These are phyloP conservation scores for Phytopythium chamaehyphon DNA, from an alignment of 352 stramenopile species.

Conservation along the genomic window DNA sequence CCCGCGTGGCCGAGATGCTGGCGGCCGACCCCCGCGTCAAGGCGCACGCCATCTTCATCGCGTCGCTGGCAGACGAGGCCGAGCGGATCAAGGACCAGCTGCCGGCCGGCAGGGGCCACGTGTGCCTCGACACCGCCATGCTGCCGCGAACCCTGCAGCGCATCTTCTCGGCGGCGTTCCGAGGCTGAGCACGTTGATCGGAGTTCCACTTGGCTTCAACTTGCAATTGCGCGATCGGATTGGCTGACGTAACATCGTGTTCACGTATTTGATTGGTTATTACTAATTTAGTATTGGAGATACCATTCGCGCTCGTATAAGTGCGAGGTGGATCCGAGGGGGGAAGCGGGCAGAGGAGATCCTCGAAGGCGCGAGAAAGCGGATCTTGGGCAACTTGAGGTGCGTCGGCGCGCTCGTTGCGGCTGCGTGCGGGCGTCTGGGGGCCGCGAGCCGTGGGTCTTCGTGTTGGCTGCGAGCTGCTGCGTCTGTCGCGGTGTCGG, in stretches of 20 bases:
- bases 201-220: not conserved
- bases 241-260: constrained; percentile 4
- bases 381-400: not conserved
- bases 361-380: not conserved
- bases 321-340: not conserved
- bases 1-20: constrained; percentile 49
- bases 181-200: not conserved
- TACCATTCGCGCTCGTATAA: no score
- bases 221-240: not conserved
- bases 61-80: constrained; percentile 81
- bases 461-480: no score
- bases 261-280: no score
- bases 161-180: constrained; percentile 73
- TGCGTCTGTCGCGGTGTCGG: no score
- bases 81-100: constrained; percentile 57
- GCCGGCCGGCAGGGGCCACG: constrained; percentile 63
- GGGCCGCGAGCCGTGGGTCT: no score
- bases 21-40: constrained; percentile 50
- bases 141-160: constrained; percentile 80
- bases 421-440: not conserved
- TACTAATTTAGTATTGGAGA: no score
- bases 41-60: constrained; percentile 82
- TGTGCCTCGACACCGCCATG: constrained; percentile 76
- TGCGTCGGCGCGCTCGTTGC: no score
- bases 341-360: constrained; percentile 1